Evolutionary conservation across 2,329 filamentous ascomycete genomes (phyloP).

Genomic region (Epichloe elymi): DNA sequence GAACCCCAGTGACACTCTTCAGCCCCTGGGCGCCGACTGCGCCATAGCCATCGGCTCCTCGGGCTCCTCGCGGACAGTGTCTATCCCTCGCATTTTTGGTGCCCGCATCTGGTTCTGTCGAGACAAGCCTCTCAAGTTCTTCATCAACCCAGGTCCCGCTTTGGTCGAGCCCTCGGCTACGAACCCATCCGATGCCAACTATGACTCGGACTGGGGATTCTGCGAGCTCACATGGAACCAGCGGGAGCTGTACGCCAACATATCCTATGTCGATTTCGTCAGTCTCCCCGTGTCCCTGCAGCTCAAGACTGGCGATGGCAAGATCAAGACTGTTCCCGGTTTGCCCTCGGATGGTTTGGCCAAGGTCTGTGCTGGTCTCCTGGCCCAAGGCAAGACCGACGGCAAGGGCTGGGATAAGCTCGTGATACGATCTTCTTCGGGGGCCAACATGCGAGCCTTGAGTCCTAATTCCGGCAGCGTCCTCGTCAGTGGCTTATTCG

Average conservation of each 20-base stretch:
- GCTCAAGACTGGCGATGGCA: constrained; percentile 34
- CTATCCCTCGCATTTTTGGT: constrained; percentile 56
- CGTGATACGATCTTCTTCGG: constrained; percentile 28
- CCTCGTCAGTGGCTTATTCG: constrained; percentile 30
- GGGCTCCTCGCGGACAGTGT: constrained; percentile 45
- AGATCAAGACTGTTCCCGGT: constrained; percentile 33
- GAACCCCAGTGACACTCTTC: constrained; percentile 38
- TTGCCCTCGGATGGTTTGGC: constrained; percentile 33
- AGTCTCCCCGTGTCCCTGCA: constrained; percentile 46
- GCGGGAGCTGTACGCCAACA: constrained; percentile 50
- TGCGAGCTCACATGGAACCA: constrained; percentile 56
- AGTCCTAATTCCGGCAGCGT: constrained; percentile 38
- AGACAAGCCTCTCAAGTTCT: constrained; percentile 48
- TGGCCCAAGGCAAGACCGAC: constrained; percentile 31
- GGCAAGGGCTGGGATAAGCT: constrained; percentile 39
- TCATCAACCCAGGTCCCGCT: constrained; percentile 57
- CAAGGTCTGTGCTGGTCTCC: constrained; percentile 30
- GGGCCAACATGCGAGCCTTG: constrained; percentile 32
- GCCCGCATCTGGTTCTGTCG: constrained; percentile 61
- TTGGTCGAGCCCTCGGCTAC: constrained; percentile 64
- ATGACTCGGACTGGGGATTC: constrained; percentile 50
- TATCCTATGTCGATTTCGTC: constrained; percentile 67
- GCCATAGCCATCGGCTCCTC: constrained; percentile 50
- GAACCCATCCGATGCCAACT: constrained; percentile 51
- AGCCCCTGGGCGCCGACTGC: constrained; percentile 41